Conservation (phyloP, 2,329 filamentous ascomycete species). For the Pseudogymnoascus sp. region DNA sequence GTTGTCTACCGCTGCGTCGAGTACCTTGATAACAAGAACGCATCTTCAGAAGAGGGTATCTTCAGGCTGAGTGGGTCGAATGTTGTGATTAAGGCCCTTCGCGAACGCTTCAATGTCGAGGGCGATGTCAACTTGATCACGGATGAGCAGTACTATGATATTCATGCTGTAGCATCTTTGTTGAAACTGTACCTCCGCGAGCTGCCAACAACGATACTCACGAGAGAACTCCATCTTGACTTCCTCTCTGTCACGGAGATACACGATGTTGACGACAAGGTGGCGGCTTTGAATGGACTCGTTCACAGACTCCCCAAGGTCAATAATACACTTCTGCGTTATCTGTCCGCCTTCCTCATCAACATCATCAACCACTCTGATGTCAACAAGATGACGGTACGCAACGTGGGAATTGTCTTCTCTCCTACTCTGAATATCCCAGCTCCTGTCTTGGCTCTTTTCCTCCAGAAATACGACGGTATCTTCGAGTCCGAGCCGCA, state of each 20-base stretch:
- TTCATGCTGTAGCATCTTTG: conserved; percentile 89
- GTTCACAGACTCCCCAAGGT: conserved; percentile 72
- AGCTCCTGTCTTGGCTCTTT: conserved; percentile 85
- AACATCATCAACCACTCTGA: conserved; percentile 85
- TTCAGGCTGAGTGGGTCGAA: conserved; percentile 97
- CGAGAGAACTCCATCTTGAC: conserved; percentile 79
- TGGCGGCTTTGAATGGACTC: conserved; percentile 66
- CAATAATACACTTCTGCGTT: conserved; percentile 75
- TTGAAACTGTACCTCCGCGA: conserved; percentile 92
- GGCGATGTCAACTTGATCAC: conserved; percentile 81
- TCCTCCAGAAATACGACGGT: conserved; percentile 79
- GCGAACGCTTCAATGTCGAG: conserved; percentile 88
- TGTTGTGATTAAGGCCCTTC: conserved; percentile 80
- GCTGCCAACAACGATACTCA: conserved; percentile 83
- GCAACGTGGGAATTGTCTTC: conserved; percentile 97
- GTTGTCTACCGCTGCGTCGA: conserved; percentile 95
- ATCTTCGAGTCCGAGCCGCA: conserved; percentile 73
- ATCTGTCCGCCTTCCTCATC: conserved; percentile 81
- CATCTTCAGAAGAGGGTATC: conserved; percentile 82
- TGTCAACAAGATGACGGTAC: conserved; percentile 95
- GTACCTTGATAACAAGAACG: conserved; percentile 78
- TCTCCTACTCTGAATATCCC: conserved; percentile 96
- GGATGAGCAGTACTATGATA: conserved; percentile 83
- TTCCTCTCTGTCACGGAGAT: conserved; percentile 82
- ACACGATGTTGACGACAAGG: conserved; percentile 65